Conservation (phyloP, 306 rosid species). For the Quercus engelmannii region DNA sequence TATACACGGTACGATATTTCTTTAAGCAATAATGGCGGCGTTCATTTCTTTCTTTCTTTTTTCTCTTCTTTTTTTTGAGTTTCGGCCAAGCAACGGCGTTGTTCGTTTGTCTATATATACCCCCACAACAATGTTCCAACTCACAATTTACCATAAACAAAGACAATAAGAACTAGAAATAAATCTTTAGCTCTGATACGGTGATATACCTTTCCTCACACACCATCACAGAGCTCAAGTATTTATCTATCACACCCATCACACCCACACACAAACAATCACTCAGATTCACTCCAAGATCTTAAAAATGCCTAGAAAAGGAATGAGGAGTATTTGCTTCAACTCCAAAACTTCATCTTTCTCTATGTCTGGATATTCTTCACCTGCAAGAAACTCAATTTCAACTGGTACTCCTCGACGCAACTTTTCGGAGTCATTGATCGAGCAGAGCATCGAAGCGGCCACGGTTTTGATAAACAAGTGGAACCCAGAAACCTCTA, state of each 20-base stretch:
- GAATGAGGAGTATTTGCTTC: constrained; percentile 52
- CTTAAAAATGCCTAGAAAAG: constrained; percentile 41
- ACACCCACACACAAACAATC: background rate
- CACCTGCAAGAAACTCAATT: constrained; percentile 24
- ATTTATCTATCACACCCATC: background rate
- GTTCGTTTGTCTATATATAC: no score
- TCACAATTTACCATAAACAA: no score
- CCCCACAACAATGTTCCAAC: no score
- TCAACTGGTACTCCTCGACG: constrained; percentile 22
- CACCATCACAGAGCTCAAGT: no score
- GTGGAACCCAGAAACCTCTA: constrained; percentile 62
- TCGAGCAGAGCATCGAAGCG: constrained; percentile 30
- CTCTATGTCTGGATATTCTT: constrained; percentile 14
- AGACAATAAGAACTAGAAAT: no score
- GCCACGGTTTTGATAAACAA: constrained; percentile 46
- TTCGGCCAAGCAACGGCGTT: no score
- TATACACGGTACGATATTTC: background rate
- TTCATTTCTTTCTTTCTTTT: background rate
- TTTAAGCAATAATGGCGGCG: background rate
- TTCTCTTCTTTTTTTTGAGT: no score
- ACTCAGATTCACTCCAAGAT: background rate
- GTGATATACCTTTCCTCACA: background rate
- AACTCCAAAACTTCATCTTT: constrained; percentile 38
- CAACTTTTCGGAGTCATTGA: constrained; percentile 25
- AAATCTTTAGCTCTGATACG: background rate